Evolutionary conservation across 768 basidiomycete species (phyloP), one percentile per base, ranked within the genome.

Genomic region (Trametes elegans): DNA sequence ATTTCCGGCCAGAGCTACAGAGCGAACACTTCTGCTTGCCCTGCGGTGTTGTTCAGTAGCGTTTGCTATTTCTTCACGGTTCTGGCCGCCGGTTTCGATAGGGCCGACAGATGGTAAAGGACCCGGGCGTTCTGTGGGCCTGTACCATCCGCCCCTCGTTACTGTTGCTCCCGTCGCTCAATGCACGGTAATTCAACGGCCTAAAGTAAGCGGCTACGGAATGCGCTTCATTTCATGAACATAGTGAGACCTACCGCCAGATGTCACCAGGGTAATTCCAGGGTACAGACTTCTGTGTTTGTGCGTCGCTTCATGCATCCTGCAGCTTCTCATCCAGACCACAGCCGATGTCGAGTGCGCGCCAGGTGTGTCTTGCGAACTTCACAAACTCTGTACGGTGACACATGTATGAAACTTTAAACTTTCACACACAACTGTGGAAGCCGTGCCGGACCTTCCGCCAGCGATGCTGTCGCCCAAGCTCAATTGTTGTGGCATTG

Each of bases 331-430:
- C 24, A n/a, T 28, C 18, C 31, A 23, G 21, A 11, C 14, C 19
- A 36, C 9, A n/a, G n/a, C n/a, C n/a, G n/a, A n/a, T n/a, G n/a
- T n/a, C n/a, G n/a, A n/a, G n/a, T n/a, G 45, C 45, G n/a, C 21
- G 19, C 26, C 23, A 21, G 34, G 34, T 23, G 19, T 29, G 16
- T n/a, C 38, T 31, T 27, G 49, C 7, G n/a, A 35, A 40, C n/a
- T 11, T 21, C 4, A 49, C 11, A 29, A 24, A 26, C 14, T 26
- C 36, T 42, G 23, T 8, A 19, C 9, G 42, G 49, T 29, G 40
- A n/a, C n/a, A 23, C 50, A 27, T 35, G 50, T 52, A 52, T 52
- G 50, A 52, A 52, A 52, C 50, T 36, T 43, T 43, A 43, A 52
- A 35, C 31, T 24, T 46, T 31, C 10, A 18, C 18, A 18, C 13